A percentile compares a stretch with the other conserved stretches of the same genome.
Evolutionary conservation across 352 stramenopile species (phyloP).

Genomic region (Thraustochytrium striatum): DNA sequence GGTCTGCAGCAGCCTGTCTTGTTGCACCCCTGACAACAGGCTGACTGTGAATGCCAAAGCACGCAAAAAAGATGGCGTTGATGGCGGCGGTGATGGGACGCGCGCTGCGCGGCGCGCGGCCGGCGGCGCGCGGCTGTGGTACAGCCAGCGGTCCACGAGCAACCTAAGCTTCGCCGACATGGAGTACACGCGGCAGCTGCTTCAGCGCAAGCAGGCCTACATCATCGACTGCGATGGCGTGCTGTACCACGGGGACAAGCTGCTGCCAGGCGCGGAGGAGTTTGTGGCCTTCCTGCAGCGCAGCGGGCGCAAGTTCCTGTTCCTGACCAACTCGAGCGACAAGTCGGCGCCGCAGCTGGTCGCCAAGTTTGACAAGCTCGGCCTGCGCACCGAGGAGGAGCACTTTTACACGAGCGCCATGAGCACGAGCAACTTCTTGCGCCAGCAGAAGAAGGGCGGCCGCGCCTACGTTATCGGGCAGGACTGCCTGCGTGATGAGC

Average conservation of each 20-base stretch:
- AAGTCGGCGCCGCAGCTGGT: conserved; percentile 36
- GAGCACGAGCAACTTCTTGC: conserved; percentile 47
- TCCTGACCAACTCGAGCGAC: conserved; percentile 51
- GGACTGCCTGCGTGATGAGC: conserved; percentile 44
- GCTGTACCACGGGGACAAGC: conserved; percentile 37
- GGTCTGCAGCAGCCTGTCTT: too few relatives aligned
- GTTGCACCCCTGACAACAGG: too few relatives aligned
- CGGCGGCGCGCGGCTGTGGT: neutral
- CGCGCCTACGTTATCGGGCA: conserved; percentile 49
- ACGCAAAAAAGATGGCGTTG: too few relatives aligned
- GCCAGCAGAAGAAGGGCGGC: conserved; percentile 14
- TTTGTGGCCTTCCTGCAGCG: conserved; percentile 45
- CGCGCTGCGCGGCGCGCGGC: too few relatives aligned
- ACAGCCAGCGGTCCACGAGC: conserved; percentile 11
- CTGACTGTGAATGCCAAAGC: too few relatives aligned
- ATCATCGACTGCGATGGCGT: conserved; percentile 53
- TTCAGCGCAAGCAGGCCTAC: conserved; percentile 34
- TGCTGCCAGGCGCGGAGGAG: conserved; percentile 45
- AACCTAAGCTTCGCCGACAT: conserved; percentile 43
- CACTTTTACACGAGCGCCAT: conserved; percentile 48
- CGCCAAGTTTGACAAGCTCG: conserved; percentile 47
- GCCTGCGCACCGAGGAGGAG: conserved; percentile 9
- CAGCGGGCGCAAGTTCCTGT: conserved; percentile 39
- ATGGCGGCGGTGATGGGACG: too few relatives aligned
- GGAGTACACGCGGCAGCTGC: conserved; percentile 18